Conservation (phyloP, 768 basidiomycete genomes). For the Suillus subluteus region DNA sequence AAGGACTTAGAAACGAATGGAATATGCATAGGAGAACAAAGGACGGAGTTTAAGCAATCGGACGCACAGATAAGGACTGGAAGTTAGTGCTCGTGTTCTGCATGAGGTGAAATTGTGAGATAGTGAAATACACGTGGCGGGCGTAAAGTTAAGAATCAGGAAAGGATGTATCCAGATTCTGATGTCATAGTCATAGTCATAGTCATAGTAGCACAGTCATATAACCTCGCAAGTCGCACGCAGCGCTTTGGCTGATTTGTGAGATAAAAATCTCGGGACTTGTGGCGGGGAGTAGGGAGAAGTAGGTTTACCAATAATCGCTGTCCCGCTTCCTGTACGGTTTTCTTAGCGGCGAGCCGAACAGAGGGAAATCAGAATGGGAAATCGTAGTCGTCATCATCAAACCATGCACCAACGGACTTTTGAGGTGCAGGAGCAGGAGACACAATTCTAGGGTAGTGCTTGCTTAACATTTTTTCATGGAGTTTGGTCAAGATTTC, state of each 20-base stretch:
- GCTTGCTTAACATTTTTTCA: constrained; percentile 9
- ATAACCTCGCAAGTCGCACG: neutral
- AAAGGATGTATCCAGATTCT: no score
- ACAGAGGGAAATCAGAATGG: no score
- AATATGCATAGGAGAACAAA: neutral
- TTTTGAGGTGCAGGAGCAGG: no score
- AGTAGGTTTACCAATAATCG: no score
- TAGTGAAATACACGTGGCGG: neutral
- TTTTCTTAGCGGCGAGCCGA: no score
- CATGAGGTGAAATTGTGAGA: no score
- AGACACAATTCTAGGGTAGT: no score
- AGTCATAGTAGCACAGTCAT: neutral
- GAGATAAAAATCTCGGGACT: neutral
- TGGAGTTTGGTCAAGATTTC: constrained; percentile 13
- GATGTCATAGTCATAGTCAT: neutral
- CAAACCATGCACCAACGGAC: no score
- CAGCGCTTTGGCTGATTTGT: neutral
- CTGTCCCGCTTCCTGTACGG: no score
- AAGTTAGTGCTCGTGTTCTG: neutral
- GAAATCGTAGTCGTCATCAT: no score
- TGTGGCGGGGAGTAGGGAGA: no score
- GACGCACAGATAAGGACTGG: neutral
- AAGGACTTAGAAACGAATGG: neutral
- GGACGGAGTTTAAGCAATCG: neutral
- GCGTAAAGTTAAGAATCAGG: neutral